Base-by-base conservation (phyloP, 2,329 filamentous ascomycete species). In the Ceratocystis colombiana region DNA sequence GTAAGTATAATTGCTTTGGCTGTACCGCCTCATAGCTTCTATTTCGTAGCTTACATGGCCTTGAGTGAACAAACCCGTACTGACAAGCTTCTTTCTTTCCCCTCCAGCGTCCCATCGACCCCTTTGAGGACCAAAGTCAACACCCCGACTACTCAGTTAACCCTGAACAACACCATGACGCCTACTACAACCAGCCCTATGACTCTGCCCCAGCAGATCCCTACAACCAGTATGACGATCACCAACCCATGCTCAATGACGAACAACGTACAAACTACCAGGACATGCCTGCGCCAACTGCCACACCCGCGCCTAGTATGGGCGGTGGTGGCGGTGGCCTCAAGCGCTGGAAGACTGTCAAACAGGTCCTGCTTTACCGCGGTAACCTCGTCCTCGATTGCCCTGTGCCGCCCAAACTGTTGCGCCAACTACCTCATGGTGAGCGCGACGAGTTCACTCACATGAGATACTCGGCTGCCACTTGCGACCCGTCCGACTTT, bases 321-420 rank as follows among this genome's bases (percentile, higher is more conserved):
- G 63, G 44, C 25, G 59, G 64, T 0, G 70, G 70, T 22, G 74
- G 73, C 17, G 69, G 67, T 5, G 69, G 82, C 3, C 85, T 97
- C 70, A 88, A 89, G 75, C 84, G 94, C 74, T 97, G 90, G 89
- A 99, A 97, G 80, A 99, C 94, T 0, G 93, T 99, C 62, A 99
- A 97, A 77, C 90, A 96, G 78, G 93, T 99, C n/a, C 87, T 95
- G 72, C 78, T 99, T 64, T 99, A 96, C 80, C 88, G 95, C 70
- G 94, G 94, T 70, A 99, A 99, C 76, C 83, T 99, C 72, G 92
- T 99, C 46, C 85, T 99, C 2, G 94, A 99, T 75, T 99, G 94
- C 74, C 94, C 94, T 0, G 90, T 99, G 67, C 93, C 94, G 0
- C 93, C 94, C 0, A 85, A 87, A 72, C 79, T 99, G 55, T 79